A percentile compares a stretch with the other conserved stretches of the same genome.
phyloP scores from a whole-genome alignment of 176 grass and related monocot genomes.

The Dactylis glomerata region DNA sequence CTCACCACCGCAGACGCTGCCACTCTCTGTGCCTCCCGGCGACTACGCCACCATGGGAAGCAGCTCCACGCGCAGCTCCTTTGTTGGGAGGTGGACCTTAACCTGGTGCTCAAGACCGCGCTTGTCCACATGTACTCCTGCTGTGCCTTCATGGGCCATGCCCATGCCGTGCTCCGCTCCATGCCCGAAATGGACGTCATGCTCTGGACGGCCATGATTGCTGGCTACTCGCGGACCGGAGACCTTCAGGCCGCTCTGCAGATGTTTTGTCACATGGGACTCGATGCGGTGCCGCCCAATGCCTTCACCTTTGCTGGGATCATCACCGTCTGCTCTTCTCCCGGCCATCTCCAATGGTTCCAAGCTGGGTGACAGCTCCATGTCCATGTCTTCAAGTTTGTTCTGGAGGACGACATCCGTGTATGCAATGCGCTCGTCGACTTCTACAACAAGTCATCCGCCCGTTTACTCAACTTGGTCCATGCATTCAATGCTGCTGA shows the following conservation, averaged over 20 bases:
- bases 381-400: constrained; percentile 48
- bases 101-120: constrained; percentile 68
- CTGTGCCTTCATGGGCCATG: constrained; percentile 40
- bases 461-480: constrained; percentile 27
- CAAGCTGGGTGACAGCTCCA: constrained; percentile 54
- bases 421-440: constrained; percentile 62
- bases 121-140: constrained; percentile 70
- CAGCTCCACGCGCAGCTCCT: constrained; percentile 71
- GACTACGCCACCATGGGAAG: constrained; percentile 20
- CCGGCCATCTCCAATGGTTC: not conserved
- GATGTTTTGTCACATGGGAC: constrained; percentile 55
- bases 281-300: constrained; percentile 34
- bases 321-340: constrained; percentile 41
- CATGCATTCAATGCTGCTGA: constrained; percentile 32
- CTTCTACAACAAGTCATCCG: constrained; percentile 60
- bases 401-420: constrained; percentile 44
- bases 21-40: constrained; percentile 38
- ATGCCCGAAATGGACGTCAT: constrained; percentile 57
- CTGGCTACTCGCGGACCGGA: constrained; percentile 41
- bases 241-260: constrained; percentile 34
- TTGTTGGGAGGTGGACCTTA: constrained; percentile 43
- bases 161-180: constrained; percentile 41
- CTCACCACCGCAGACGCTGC: constrained; percentile 21
- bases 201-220: constrained; percentile 68
- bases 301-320: constrained; percentile 67